Conservation (phyloP, 345 rosid genomes). For the Citrus hindsii region DNA sequence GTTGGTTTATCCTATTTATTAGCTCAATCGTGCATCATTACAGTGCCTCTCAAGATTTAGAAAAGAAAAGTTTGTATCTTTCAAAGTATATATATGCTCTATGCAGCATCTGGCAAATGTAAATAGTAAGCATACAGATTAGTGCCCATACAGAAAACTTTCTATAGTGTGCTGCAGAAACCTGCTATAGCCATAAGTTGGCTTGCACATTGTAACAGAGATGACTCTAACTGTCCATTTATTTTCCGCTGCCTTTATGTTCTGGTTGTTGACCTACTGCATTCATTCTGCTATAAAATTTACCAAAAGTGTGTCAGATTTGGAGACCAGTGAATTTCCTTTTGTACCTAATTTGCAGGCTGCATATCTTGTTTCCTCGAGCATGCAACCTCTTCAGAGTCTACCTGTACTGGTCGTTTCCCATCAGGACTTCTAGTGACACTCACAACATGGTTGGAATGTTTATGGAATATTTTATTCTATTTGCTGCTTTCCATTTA, state of each 20-base stretch:
- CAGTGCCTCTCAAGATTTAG: neutral
- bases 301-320: neutral
- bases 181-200: neutral
- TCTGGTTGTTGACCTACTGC: neutral
- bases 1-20: neutral
- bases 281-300: neutral
- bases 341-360: conserved; percentile 36
- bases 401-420: conserved; percentile 43
- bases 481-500: neutral
- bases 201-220: neutral
- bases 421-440: neutral
- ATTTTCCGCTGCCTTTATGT: neutral
- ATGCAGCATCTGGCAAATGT: neutral
- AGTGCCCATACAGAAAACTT: neutral
- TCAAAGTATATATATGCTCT: neutral
- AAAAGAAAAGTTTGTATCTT: neutral
- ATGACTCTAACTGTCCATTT: neutral
- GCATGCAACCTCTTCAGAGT: conserved; percentile 82
- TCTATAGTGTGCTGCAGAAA: neutral
- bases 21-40: neutral
- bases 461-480: neutral
- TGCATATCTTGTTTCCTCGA: conserved; percentile 64
- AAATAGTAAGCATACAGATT: neutral
- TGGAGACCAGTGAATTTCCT: neutral
- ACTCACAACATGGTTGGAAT: neutral